A percentile compares a stretch with the other conserved stretches of the same genome.
These are phyloP conservation scores for Symbiodinium natans DNA, from an alignment of 73 alveolate genomes.

Conservation along the genomic window DNA sequence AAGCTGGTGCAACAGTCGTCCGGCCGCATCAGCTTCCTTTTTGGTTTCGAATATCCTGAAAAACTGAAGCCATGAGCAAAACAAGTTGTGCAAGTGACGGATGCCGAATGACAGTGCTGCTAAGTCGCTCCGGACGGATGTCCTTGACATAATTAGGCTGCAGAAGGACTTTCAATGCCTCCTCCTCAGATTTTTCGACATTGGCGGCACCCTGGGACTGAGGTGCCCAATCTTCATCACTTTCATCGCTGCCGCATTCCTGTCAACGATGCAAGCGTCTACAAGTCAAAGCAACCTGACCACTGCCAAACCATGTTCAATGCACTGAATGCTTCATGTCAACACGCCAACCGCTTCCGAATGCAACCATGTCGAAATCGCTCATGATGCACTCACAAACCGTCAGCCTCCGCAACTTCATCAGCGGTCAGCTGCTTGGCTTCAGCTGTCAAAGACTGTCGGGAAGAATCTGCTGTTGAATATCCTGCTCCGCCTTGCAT, in stretches of 20 bases:
- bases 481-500: conserved; percentile 44
- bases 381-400: too few relatives aligned
- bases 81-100: not conserved
- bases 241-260: not conserved
- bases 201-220: conserved; percentile 90
- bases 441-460: too few relatives aligned
- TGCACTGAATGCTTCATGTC: too few relatives aligned
- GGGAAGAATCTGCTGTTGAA: not conserved
- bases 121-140: conserved; percentile 32
- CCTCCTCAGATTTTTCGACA: conserved; percentile 62
- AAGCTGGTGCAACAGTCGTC: conserved; percentile 82
- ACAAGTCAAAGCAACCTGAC: too few relatives aligned
- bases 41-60: conserved; percentile 11
- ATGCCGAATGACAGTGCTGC: not conserved
- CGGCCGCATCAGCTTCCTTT: conserved; percentile 86
- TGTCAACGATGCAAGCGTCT: not conserved
- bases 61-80: not conserved
- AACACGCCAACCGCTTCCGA: too few relatives aligned
- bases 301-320: too few relatives aligned
- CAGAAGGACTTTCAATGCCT: conserved; percentile 54
- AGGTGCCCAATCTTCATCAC: conserved; percentile 92
- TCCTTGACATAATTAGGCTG: conserved; percentile 51
- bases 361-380: too few relatives aligned
- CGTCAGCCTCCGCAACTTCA: conserved; percentile 18
- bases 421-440: too few relatives aligned